Evolutionary conservation across 495 filamentous ascomycete genomes (phyloP).

Genomic region (Apiosordaria backusii): DNA sequence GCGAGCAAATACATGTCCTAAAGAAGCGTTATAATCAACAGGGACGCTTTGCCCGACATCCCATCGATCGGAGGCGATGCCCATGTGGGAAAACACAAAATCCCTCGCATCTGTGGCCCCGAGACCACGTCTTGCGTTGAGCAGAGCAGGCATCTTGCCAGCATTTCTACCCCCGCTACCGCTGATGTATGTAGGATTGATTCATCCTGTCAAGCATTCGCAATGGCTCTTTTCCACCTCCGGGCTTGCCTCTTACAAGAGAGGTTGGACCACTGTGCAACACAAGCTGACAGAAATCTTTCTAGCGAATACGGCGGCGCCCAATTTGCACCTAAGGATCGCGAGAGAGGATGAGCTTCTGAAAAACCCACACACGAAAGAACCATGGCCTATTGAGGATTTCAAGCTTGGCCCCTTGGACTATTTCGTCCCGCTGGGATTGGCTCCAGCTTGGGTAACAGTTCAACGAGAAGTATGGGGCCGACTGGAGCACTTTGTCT

Average conservation of each 20-base stretch:
- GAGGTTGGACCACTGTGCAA: neutral
- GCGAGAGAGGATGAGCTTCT: neutral
- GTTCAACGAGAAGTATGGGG: neutral
- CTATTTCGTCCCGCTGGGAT: neutral
- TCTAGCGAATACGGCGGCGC: neutral
- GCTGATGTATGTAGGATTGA: neutral
- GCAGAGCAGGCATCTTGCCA: neutral
- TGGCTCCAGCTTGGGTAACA: neutral
- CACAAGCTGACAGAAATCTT: neutral
- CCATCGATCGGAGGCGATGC: neutral
- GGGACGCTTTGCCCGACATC: neutral
- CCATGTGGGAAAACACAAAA: slow-evolving; percentile 3
- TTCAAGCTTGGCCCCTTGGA: neutral
- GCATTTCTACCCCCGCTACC: neutral
- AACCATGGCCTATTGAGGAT: slow-evolving; percentile 4
- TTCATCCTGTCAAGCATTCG: slow-evolving; percentile 2
- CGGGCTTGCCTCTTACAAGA: neutral
- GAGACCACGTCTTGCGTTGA: neutral
- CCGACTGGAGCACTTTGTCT: neutral
- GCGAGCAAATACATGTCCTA: neutral
- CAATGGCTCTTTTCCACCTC: neutral
- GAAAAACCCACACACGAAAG: slow-evolving; percentile 3
- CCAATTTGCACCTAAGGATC: slow-evolving; percentile 4
- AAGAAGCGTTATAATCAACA: neutral
- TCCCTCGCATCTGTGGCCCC: slow-evolving; percentile 1